Conservation (phyloP, 345 rosid genomes). For the Salix dunnii region DNA sequence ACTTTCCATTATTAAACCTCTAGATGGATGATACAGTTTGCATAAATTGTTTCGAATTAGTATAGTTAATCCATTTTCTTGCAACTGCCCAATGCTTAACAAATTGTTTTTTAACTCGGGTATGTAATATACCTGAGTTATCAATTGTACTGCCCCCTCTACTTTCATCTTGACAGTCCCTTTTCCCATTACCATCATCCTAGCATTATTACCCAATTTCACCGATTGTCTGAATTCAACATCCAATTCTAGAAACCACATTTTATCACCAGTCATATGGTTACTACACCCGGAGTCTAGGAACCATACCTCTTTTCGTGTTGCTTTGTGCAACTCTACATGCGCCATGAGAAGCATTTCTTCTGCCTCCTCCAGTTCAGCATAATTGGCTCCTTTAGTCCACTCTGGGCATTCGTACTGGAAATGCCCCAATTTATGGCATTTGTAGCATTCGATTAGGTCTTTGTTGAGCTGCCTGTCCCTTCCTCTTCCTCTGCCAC, state of each 20-base stretch:
- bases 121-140: background rate
- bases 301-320: background rate
- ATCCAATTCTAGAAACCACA: background rate
- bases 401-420: background rate
- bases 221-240: background rate
- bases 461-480: background rate
- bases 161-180: background rate
- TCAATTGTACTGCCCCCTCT: background rate
- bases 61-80: conserved; percentile 8
- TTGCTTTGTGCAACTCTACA: background rate
- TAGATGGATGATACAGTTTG: conserved; percentile 1
- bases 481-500: background rate
- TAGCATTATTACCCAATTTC: background rate
- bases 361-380: background rate
- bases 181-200: background rate
- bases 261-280: background rate
- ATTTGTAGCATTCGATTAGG: background rate
- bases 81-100: conserved; percentile 12
- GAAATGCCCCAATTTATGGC: background rate
- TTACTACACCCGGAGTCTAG: background rate
- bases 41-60: conserved; percentile 3
- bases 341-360: conserved; percentile 1
- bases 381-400: background rate
- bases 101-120: background rate
- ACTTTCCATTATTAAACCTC: conserved; percentile 2